Conservation (phyloP, 495 filamentous ascomycete species). For the Trichoderma parareesei region DNA sequence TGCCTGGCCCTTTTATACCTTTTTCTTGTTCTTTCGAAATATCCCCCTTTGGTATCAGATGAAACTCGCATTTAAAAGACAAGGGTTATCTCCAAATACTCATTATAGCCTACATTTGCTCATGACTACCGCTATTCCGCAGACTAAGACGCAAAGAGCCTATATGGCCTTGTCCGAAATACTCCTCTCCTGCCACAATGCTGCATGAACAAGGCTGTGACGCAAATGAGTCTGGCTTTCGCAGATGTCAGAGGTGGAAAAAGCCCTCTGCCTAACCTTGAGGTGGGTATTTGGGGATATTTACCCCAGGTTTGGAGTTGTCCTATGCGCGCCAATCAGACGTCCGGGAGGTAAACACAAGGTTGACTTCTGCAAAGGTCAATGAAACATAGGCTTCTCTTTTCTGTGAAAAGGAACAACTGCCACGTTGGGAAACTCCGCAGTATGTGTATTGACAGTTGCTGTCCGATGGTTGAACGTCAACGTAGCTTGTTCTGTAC, state of each 20-base stretch:
- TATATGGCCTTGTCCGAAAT: neutral
- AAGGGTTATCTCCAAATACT: no score
- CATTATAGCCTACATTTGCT: neutral
- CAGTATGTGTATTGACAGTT: no score
- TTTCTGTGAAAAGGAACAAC: no score
- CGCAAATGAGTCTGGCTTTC: neutral
- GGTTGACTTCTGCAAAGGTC: neutral
- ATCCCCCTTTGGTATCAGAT: neutral
- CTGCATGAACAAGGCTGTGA: neutral
- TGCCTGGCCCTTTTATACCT: no score
- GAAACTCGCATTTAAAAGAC: neutral
- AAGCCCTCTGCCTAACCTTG: neutral
- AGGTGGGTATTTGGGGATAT: conserved; percentile 1
- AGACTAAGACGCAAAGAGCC: neutral
- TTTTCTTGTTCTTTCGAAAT: no score
- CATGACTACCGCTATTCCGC: neutral
- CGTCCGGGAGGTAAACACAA: neutral
- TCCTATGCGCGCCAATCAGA: neutral
- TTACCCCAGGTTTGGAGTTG: neutral
- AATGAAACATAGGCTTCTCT: no score
- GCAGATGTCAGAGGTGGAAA: conserved; percentile 2
- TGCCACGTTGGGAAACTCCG: no score
- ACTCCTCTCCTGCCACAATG: neutral
- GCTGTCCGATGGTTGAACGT: no score
- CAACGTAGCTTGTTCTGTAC: no score